Evolutionary conservation across 345 rosid genomes (phyloP), one percentile per base, ranked within the genome.

Genomic region (Gossypium arboreum): DNA sequence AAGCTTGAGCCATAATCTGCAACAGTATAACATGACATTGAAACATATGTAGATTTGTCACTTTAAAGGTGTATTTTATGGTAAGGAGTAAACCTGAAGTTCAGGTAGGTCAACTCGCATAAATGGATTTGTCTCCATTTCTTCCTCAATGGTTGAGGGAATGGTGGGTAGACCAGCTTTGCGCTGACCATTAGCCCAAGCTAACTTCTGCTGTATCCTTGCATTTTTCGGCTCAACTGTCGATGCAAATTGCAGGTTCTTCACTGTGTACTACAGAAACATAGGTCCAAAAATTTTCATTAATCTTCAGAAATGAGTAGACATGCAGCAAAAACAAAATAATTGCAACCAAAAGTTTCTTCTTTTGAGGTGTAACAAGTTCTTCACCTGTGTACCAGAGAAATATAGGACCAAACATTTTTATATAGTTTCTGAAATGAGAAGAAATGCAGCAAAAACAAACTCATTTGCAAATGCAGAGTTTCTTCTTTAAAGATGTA

Each of bases 121-220:
- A 66, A 93, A 93, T 11, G 98, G 97, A 75, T 95, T 91, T 20
- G 93, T 95, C 83, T 89, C 91, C 73, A 86, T 76, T 80, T 93
- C 99, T 77, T 95, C 94, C 80, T 83, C 88, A 3, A 95, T 79
- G 56, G 99, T 95, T 57, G 98, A 93, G 55, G 98, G 99, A 71
- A 95, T 83, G 12, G 94, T 93, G 6, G 98, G 94, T 50, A 84
- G 87, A 71, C 92, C 88, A 79, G 87, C 87, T 77, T 83, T 80
- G 73, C 81, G 89, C 81, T 89, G 97, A 60, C 86, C 78, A 77
- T 86, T 88, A 58, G 99, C 97, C 99, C 97, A 90, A 60, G 85
- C 73, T 25, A 95, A 74, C 83, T 93, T 92, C 73, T 91, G 87
- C 74, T 84, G 88, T 81, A 85, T 83, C 81, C 88, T 89, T 44